A percentile compares a stretch with the other conserved stretches of the same genome.
Conservation (phyloP, 371 early-diverging fungal species). For the Syncephalis plumigaleata region DNA sequence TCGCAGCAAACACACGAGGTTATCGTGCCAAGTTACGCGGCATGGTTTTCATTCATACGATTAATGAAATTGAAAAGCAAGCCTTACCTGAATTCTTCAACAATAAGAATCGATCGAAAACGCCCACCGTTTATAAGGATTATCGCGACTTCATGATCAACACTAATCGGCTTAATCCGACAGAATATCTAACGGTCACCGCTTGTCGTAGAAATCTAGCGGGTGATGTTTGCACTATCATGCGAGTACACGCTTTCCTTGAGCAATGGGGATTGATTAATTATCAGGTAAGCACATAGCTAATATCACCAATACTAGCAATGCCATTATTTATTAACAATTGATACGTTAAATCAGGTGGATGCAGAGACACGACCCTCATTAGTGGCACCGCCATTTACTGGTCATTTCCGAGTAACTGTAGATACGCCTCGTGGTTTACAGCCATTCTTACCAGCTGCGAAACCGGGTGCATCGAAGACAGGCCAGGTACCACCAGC, state of each 20-base stretch:
- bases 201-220: slow-evolving; percentile 89
- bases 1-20: slow-evolving; percentile 55
- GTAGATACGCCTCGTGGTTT: slow-evolving; percentile 91
- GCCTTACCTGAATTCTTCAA: slow-evolving; percentile 94
- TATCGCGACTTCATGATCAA: slow-evolving; percentile 97
- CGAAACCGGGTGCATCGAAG: slow-evolving; percentile 1
- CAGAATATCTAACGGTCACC: slow-evolving; percentile 91
- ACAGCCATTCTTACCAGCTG: slow-evolving; percentile 56
- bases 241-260: slow-evolving; percentile 92
- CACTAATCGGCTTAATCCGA: slow-evolving; percentile 86
- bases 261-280: slow-evolving; percentile 99
- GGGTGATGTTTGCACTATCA: slow-evolving; percentile 95
- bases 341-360: slow-evolving; percentile 22
- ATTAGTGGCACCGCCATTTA: slow-evolving; percentile 82
- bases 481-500: background rate
- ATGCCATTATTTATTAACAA: background rate
- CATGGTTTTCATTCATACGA: slow-evolving; percentile 82
- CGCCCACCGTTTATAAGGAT: slow-evolving; percentile 81
- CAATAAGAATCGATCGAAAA: slow-evolving; percentile 75
- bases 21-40: slow-evolving; percentile 67
- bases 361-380: slow-evolving; percentile 88
- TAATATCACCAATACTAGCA: background rate
- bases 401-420: slow-evolving; percentile 88
- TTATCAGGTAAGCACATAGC: slow-evolving; percentile 53
- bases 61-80: slow-evolving; percentile 83